phyloP scores from a whole-genome alignment of 169 alveolate species.

The Theileria orientalis region DNA sequence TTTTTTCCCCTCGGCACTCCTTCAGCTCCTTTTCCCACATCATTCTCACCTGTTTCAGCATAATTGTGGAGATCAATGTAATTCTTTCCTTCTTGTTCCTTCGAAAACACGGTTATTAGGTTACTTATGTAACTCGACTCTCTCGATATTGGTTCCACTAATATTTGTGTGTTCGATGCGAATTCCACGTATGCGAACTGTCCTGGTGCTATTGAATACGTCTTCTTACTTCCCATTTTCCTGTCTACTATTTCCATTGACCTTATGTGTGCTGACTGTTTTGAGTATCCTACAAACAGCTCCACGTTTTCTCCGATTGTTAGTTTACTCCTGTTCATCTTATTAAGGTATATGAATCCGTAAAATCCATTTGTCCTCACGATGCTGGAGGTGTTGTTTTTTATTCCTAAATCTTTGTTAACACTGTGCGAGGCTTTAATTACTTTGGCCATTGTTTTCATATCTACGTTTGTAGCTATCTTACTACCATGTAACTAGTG shows the following conservation, averaged over 20 bases:
- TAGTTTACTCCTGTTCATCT: conserved; percentile 14
- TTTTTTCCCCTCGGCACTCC: no score
- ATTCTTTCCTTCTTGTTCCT: no score
- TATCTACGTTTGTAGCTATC: no score
- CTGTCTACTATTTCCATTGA: background rate
- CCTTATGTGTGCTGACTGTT: conserved; percentile 12
- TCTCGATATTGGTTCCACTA: conserved; percentile 26
- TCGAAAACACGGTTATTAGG: background rate
- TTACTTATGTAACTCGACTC: background rate
- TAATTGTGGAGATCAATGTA: no score
- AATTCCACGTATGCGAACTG: conserved; percentile 34
- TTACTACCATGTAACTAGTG: background rate
- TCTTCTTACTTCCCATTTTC: conserved; percentile 26
- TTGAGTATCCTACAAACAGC: conserved; percentile 48
- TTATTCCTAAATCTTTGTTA: background rate
- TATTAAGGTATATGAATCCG: conserved; percentile 21
- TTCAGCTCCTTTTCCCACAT: background rate
- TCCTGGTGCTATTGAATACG: conserved; percentile 41
- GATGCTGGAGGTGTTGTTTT: conserved; percentile 11
- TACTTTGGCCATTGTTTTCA: no score
- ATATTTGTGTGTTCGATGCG: conserved; percentile 21
- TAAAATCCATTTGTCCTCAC: background rate
- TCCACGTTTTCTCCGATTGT: conserved; percentile 43
- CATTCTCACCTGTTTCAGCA: background rate
- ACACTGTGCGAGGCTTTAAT: no score